A percentile compares a stretch with the other conserved stretches of the same genome.
phyloP scores from a whole-genome alignment of 2,329 filamentous ascomycete genomes.

The Calonectria henricotiae region DNA sequence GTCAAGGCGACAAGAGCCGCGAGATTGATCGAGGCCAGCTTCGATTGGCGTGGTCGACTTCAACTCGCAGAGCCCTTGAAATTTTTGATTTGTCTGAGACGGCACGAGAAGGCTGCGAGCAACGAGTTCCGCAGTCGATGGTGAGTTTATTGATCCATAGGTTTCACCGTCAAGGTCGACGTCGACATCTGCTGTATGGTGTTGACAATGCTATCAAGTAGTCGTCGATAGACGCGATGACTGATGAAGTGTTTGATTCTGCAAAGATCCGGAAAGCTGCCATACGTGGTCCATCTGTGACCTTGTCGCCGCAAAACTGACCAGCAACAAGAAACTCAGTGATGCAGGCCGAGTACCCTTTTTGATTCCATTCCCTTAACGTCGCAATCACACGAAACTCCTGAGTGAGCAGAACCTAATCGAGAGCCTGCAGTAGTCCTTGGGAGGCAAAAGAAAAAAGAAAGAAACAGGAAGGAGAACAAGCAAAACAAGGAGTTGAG shows the following conservation, averaged over 20 bases:
- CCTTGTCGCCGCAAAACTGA: slow-evolving; percentile 59
- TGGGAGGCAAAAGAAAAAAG: slow-evolving; percentile 52
- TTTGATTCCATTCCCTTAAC: slow-evolving; percentile 58
- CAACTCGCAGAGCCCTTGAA: slow-evolving; percentile 49
- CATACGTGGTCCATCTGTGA: slow-evolving; percentile 59
- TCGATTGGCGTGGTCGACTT: slow-evolving; percentile 51
- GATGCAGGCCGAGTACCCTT: slow-evolving; percentile 58
- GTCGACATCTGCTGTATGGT: slow-evolving; percentile 57
- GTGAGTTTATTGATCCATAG: slow-evolving; percentile 55
- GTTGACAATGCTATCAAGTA: slow-evolving; percentile 60
- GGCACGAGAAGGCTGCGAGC: slow-evolving; percentile 55
- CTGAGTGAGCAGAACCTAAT: slow-evolving; percentile 56
- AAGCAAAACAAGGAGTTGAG: slow-evolving; percentile 51
- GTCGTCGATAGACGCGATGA: slow-evolving; percentile 59
- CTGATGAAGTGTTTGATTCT: slow-evolving; percentile 61
- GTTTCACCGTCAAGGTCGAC: slow-evolving; percentile 56
- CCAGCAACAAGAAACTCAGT: slow-evolving; percentile 58
- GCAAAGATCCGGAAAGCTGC: slow-evolving; percentile 60
- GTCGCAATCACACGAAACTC: slow-evolving; percentile 60
- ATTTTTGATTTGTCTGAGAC: slow-evolving; percentile 48
- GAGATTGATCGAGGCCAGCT: slow-evolving; percentile 43
- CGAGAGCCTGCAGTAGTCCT: slow-evolving; percentile 53
- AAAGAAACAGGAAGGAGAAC: slow-evolving; percentile 51
- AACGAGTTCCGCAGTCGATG: slow-evolving; percentile 55
- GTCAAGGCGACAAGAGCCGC: slow-evolving; percentile 48